Conservation (phyloP, 345 rosid genomes). For the Rhodamnia argentea region DNA sequence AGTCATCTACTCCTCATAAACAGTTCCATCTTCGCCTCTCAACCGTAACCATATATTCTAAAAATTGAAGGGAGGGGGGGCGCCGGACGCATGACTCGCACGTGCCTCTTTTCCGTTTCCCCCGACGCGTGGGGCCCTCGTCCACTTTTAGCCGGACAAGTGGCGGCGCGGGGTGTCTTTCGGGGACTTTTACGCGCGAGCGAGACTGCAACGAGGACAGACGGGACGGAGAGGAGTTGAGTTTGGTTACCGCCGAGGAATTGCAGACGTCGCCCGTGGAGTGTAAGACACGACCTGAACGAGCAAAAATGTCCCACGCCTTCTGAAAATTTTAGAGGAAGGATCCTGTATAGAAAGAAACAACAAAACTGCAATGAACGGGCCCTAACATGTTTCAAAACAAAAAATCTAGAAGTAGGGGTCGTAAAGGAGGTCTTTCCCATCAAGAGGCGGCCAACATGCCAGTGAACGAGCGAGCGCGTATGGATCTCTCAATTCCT, state of each 20-base stretch:
- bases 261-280: neutral
- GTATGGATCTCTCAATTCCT: neutral
- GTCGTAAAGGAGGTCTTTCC: neutral
- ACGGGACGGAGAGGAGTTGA: neutral
- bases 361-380: neutral
- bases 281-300: neutral
- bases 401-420: neutral
- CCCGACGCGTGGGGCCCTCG: conserved; percentile 5
- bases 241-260: neutral
- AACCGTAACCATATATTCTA: no score
- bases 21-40: no score
- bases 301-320: neutral
- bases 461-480: neutral
- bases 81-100: neutral
- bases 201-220: neutral
- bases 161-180: neutral
- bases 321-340: neutral
- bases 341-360: neutral
- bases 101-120: neutral
- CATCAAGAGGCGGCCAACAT: neutral
- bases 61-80: no score
- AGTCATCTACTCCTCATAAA: no score
- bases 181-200: neutral
- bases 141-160: conserved; percentile 16
- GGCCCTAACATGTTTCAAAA: neutral